Evolutionary conservation across 805 yeast species (phyloP).

Genomic region (Maudiozyma turicensis): DNA sequence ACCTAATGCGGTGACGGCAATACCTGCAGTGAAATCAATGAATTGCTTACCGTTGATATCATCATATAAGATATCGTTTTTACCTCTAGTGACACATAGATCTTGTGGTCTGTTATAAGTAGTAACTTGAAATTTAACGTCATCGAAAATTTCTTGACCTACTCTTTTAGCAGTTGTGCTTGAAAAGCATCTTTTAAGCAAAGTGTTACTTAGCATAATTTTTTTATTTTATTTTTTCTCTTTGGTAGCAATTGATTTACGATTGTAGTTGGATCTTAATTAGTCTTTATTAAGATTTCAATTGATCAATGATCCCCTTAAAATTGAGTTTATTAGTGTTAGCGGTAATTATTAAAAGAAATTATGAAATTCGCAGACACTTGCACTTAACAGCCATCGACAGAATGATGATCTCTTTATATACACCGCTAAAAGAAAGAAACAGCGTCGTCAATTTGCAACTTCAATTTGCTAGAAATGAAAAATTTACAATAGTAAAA

Average conservation of each 20-base stretch:
- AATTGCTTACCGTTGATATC: slow-evolving; percentile 59
- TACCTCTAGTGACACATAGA: slow-evolving; percentile 67
- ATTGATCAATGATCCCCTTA: not conserved
- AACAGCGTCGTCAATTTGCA: not conserved
- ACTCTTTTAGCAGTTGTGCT: slow-evolving; percentile 8
- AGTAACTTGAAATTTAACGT: slow-evolving; percentile 40
- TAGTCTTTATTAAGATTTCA: no score
- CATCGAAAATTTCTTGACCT: slow-evolving; percentile 5
- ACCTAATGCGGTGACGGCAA: slow-evolving; percentile 93
- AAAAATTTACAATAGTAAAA: no score
- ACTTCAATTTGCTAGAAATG: no score
- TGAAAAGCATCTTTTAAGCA: slow-evolving; percentile 17
- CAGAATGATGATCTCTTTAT: not conserved
- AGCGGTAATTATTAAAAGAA: not conserved
- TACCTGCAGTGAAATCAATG: slow-evolving; percentile 90
- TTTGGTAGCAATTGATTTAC: no score
- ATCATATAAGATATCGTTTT: slow-evolving; percentile 76
- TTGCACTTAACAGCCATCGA: slow-evolving; percentile 13
- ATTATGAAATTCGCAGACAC: slow-evolving; percentile 7
- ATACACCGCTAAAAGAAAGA: not conserved
- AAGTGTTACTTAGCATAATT: not conserved
- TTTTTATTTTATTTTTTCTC: no score
- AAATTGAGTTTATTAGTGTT: no score
- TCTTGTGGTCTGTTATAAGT: slow-evolving; percentile 70
- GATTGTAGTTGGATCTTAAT: no score